phyloP scores from a whole-genome alignment of 108 stramenopile genomes.

The Mayamaea pseudoterrestris region DNA sequence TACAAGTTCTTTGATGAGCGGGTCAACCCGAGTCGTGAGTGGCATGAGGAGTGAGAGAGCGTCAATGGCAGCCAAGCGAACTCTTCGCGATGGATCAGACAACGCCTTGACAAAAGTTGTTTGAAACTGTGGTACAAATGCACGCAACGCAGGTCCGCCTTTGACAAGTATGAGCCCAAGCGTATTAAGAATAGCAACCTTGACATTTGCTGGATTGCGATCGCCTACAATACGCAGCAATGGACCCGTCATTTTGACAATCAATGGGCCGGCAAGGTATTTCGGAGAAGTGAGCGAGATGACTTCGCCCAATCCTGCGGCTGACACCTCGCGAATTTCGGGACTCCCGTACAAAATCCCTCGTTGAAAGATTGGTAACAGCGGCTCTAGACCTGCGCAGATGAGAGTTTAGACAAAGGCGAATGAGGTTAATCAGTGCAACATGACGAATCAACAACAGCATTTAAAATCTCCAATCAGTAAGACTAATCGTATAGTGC shows the following conservation, averaged over 20 bases:
- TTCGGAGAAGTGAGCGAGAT: constrained; percentile 79
- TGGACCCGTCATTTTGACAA: constrained; percentile 96
- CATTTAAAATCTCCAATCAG: constrained; percentile 42
- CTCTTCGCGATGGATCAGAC: constrained; percentile 81
- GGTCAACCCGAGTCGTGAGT: constrained; percentile 81
- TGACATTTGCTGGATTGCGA: constrained; percentile 84
- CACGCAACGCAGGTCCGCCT: constrained; percentile 86
- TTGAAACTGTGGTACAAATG: constrained; percentile 98
- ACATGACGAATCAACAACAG: not conserved
- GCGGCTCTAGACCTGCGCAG: constrained; percentile 79
- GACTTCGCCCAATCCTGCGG: constrained; percentile 90
- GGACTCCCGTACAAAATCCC: constrained; percentile 90
- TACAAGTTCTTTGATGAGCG: constrained; percentile 85
- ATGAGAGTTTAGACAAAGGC: not conserved
- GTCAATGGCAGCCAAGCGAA: constrained; percentile 68
- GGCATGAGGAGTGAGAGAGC: constrained; percentile 86
- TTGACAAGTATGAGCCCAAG: constrained; percentile 82
- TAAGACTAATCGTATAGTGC: constrained; percentile 73
- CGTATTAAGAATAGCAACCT: constrained; percentile 86
- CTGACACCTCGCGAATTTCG: constrained; percentile 72
- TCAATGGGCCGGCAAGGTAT: constrained; percentile 77
- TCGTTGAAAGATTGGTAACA: constrained; percentile 93
- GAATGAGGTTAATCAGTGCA: not conserved
- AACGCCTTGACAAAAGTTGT: constrained; percentile 99
- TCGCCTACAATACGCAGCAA: constrained; percentile 97